These are phyloP conservation scores for Prunus mume DNA, from an alignment of 306 rosid species.

Conservation along the genomic window DNA sequence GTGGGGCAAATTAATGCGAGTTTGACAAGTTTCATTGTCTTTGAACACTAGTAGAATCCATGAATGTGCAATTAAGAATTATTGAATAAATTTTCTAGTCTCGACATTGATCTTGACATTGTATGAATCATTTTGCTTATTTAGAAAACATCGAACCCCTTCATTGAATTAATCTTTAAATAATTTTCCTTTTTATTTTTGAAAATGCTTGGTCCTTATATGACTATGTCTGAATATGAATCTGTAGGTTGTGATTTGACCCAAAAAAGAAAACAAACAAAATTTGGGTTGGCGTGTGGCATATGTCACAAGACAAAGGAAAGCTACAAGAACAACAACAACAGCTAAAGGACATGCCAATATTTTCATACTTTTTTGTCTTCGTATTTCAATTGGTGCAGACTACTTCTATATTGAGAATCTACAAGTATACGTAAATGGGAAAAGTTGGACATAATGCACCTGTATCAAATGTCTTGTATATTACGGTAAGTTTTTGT, in stretches of 20 bases:
- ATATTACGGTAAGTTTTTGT: background rate
- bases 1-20: slow-evolving; percentile 3
- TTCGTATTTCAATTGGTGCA: background rate
- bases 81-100: background rate
- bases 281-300: background rate
- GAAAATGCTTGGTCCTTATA: too few relatives aligned
- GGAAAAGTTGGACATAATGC: background rate
- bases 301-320: background rate
- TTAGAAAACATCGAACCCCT: background rate
- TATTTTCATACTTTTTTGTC: background rate
- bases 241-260: background rate
- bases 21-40: background rate
- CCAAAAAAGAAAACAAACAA: background rate
- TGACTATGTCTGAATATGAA: too few relatives aligned
- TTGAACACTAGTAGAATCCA: background rate
- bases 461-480: background rate
- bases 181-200: too few relatives aligned
- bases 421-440: background rate
- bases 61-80: background rate
- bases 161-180: too few relatives aligned
- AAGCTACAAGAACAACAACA: background rate
- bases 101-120: background rate
- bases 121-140: background rate
- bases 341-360: background rate
- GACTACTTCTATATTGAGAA: background rate